A percentile compares a stretch with the other conserved stretches of the same genome.
phyloP scores from a whole-genome alignment of 768 basidiomycete species.

The Boletus rubescentipes region DNA sequence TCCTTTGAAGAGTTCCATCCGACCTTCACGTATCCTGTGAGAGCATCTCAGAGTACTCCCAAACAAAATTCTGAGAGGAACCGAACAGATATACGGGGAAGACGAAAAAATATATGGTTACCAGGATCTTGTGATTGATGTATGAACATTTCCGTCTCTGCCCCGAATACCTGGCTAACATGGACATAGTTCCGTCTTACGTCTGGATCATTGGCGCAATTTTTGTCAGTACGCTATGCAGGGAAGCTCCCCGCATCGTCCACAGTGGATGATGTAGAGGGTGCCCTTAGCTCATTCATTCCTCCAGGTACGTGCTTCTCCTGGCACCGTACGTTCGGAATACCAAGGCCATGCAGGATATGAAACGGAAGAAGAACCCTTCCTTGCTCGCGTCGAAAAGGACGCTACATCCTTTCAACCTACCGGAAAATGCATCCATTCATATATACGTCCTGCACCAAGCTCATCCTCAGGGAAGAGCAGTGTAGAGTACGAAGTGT shows the following conservation, averaged over 20 bases:
- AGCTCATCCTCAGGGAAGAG: conserved; percentile 47
- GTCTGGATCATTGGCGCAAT: conserved; percentile 82
- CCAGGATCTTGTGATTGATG: conserved; percentile 78
- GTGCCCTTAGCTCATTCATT: conserved; percentile 71
- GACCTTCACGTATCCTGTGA: conserved; percentile 91
- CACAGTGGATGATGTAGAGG: conserved; percentile 87
- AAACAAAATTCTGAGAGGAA: conserved; percentile 5
- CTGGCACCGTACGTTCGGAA: background rate
- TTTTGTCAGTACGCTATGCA: conserved; percentile 65
- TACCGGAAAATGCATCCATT: conserved; percentile 68
- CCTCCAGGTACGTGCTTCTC: conserved; percentile 52
- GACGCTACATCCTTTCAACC: conserved; percentile 83
- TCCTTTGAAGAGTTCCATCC: conserved; percentile 74
- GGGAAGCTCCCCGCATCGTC: conserved; percentile 62
- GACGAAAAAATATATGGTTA: conserved; percentile 97
- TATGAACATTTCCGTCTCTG: conserved; percentile 37
- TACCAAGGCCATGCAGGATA: conserved; percentile 49
- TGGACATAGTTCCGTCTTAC: conserved; percentile 69
- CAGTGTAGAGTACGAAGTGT: conserved; percentile 81
- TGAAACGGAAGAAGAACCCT: conserved; percentile 62
- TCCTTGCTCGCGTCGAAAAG: conserved; percentile 66
- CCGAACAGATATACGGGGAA: conserved; percentile 82
- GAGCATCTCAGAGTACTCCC: background rate
- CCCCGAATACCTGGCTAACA: conserved; percentile 2
- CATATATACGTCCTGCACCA: conserved; percentile 64